phyloP scores from a whole-genome alignment of 495 filamentous ascomycete genomes.

The Lasiosphaeriaceae sp. region DNA sequence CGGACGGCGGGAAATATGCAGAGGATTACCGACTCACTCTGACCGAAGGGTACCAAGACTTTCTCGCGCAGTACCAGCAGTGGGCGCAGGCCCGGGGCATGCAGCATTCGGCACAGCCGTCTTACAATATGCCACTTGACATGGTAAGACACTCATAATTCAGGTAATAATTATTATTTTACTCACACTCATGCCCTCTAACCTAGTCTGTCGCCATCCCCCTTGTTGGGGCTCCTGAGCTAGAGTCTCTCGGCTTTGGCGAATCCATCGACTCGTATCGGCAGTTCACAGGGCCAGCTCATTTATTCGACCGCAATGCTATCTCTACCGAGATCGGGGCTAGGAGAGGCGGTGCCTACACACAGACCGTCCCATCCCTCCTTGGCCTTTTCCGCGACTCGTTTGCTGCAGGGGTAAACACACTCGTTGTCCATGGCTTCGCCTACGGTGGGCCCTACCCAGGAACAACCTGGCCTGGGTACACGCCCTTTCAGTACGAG shows the following conservation, averaged over 20 bases:
- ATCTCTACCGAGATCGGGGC: conserved; percentile 44
- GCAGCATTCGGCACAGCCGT: conserved; percentile 42
- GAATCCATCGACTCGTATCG: conserved; percentile 42
- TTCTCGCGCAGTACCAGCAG: conserved; percentile 27
- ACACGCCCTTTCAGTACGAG: conserved; percentile 41
- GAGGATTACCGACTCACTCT: conserved; percentile 23
- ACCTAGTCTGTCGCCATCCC: conserved; percentile 27
- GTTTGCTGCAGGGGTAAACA: conserved; percentile 41
- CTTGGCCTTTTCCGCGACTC: conserved; percentile 30
- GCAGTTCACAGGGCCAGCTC: conserved; percentile 44
- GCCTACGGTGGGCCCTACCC: conserved; percentile 34
- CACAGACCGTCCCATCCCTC: conserved; percentile 23
- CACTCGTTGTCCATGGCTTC: conserved; percentile 45
- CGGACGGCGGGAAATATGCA: conserved; percentile 19
- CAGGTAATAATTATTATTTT: no score
- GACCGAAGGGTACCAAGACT: conserved; percentile 22
- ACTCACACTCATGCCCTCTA: background rate
- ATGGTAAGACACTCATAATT: conserved; percentile 37
- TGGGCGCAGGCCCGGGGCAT: conserved; percentile 37
- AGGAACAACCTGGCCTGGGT: conserved; percentile 47
- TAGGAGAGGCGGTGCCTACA: conserved; percentile 24
- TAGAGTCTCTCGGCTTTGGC: conserved; percentile 41
- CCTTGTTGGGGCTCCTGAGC: conserved; percentile 43
- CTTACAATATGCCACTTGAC: conserved; percentile 48
- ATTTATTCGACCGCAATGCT: conserved; percentile 32